Conservation (phyloP, 129 eudicot species). For the Flaveria trinervia region DNA sequence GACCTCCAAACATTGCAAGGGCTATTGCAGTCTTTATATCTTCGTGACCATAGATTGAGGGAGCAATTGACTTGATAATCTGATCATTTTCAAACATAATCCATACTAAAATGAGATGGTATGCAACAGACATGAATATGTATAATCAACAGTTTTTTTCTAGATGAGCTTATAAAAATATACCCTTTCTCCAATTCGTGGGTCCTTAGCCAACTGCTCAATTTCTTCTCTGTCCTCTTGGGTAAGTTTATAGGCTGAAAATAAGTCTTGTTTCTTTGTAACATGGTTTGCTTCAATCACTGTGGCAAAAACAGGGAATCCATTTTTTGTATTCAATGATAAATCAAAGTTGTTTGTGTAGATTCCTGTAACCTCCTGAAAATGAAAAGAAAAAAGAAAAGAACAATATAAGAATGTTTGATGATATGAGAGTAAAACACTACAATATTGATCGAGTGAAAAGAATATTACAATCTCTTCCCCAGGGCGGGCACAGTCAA, state of each 20-base stretch:
- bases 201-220: constrained; percentile 86
- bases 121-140: background rate
- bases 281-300: constrained; percentile 96
- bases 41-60: constrained; percentile 96
- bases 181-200: constrained; percentile 94
- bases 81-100: constrained; percentile 31
- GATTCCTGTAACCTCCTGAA: constrained; percentile 94
- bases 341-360: constrained; percentile 95
- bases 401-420: constrained; percentile 6
- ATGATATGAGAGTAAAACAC: constrained; percentile 6
- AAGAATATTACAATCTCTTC: constrained; percentile 79
- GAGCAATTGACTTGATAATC: constrained; percentile 95
- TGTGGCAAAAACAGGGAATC: constrained; percentile 95
- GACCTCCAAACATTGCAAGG: constrained; percentile 99
- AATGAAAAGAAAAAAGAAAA: background rate
- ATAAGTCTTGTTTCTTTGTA: constrained; percentile 91
- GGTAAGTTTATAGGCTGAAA: constrained; percentile 95
- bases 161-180: constrained; percentile 17
- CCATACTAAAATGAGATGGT: background rate
- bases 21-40: constrained; percentile 95
- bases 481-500: constrained; percentile 98
- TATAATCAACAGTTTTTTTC: background rate
- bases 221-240: constrained; percentile 97
- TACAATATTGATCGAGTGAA: background rate
- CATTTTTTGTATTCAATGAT: constrained; percentile 89